Percentiles rank a stretch among this genome's conserved stretches.
Conservation (phyloP, 1,284 basidiomycete genomes). For the Cyathus pygmaeus region DNA sequence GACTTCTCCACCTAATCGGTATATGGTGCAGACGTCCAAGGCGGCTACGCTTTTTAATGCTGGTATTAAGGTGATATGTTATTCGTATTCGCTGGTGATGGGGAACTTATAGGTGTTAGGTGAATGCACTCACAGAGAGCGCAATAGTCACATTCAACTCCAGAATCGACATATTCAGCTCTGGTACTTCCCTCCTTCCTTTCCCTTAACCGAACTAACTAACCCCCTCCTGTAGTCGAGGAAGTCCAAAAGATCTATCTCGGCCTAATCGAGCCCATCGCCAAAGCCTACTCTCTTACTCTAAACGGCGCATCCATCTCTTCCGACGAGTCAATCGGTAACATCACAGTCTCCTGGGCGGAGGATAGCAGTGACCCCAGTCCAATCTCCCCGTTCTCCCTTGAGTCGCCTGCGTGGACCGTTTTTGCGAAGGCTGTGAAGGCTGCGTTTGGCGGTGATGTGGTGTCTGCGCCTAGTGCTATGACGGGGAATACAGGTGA, state of each 20-base stretch:
- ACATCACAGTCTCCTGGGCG: conserved; percentile 25
- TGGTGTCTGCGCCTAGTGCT: conserved; percentile 35
- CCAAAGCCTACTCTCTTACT: conserved; percentile 28
- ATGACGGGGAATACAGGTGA: conserved; percentile 40
- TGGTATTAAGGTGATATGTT: conserved; percentile 27
- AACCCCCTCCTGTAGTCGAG: conserved; percentile 12
- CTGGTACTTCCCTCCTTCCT: conserved; percentile 22
- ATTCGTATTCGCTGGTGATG: not conserved
- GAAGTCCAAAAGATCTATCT: conserved; percentile 19
- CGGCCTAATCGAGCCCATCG: conserved; percentile 28
- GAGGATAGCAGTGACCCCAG: conserved; percentile 22
- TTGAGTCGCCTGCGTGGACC: conserved; percentile 24
- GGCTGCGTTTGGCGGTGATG: conserved; percentile 30
- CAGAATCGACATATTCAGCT: conserved; percentile 34
- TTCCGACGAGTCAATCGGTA: conserved; percentile 24
- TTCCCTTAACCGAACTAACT: no score
- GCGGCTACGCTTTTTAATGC: conserved; percentile 35
- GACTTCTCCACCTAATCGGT: conserved; percentile 26
- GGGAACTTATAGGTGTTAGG: conserved; percentile 18
- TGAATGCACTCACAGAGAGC: conserved; percentile 35
- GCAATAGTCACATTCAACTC: conserved; percentile 33
- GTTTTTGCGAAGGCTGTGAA: conserved; percentile 32
- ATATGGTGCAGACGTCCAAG: conserved; percentile 37
- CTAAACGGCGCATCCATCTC: conserved; percentile 23
- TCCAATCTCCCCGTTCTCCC: conserved; percentile 28